Evolutionary conservation across 495 filamentous ascomycete species (phyloP).

Genomic region (Thermothielavioides terrestris): DNA sequence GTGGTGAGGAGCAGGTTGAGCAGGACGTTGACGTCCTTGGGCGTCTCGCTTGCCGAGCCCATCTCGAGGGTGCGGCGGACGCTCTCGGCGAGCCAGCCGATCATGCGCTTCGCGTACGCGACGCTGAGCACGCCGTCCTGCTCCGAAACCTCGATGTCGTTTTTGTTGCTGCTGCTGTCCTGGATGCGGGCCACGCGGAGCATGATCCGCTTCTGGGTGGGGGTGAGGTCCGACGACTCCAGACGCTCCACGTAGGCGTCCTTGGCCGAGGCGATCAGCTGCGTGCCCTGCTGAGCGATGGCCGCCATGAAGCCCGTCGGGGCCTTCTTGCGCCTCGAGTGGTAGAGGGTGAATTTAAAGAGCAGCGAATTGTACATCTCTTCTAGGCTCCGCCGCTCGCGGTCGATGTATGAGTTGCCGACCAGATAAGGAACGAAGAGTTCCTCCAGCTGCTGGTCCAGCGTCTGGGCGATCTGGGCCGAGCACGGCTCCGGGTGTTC

Average conservation of each 20-base stretch:
- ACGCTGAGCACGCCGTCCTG: constrained; percentile 78
- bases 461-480: constrained; percentile 68
- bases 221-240: constrained; percentile 74
- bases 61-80: constrained; percentile 90
- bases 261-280: constrained; percentile 70
- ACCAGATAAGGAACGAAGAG: constrained; percentile 93
- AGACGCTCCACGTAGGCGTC: constrained; percentile 78
- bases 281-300: constrained; percentile 74
- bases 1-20: constrained; percentile 75
- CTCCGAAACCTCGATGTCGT: constrained; percentile 82
- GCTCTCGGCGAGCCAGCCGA: constrained; percentile 94
- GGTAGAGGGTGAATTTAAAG: constrained; percentile 92
- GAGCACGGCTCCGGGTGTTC: constrained; percentile 90
- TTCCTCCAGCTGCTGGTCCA: constrained; percentile 96
- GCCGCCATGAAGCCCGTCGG: constrained; percentile 85
- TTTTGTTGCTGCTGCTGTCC: constrained; percentile 45
- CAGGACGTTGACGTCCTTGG: constrained; percentile 86
- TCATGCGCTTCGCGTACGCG: constrained; percentile 86
- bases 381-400: constrained; percentile 81
- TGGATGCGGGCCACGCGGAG: constrained; percentile 70
- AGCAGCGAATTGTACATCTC: constrained; percentile 87
- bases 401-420: constrained; percentile 90
- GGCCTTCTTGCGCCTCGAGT: constrained; percentile 72
- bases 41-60: constrained; percentile 74
- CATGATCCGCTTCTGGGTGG: constrained; percentile 78